Base-by-base conservation (phyloP, 148 eudicot genomes). In the Polygonum aviculare region DNA sequence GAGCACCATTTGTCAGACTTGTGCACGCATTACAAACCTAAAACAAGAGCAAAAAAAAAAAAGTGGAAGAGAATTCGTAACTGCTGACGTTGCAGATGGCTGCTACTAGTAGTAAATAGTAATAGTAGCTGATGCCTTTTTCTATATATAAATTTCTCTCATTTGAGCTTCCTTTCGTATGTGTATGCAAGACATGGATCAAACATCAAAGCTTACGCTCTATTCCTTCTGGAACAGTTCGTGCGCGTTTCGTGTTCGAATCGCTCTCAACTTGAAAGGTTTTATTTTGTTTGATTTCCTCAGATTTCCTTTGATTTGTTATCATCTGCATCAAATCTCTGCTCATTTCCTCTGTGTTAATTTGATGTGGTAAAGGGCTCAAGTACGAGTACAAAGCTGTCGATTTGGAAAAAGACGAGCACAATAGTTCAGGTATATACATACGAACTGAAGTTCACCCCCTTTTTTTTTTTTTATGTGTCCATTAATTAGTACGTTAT, bases 241-340 rank as follows among this genome's bases (percentile, higher is more conserved):
- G 7, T 94, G 96, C 77, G 77, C 97, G 71, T 78, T 77, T 74
- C 96, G 98, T 15, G 96, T 90, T 62, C 98, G 97, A 52, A 89
- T 92, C 54, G 98, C 94, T 77, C 96, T 95, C 79, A 85, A 83
- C 70, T 76, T 89, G 63, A 95, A 95, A 89, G 96, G 98, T 94
- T 22, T 33, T 2, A 31, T 4, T 48, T 48, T 5, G 3, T 38
- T 36, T 59, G 9, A 45, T 48, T 7, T 71, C 7, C 15, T 11
- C 52, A 5, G 77, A 1, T 75, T 62, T 26, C 6, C 26, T 76
- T 72, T 47, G 6, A 50, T 76, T 63, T 7, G 36, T 4, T 75
- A 54, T 7, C 48, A 41, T 3, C n/a, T 12, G 10, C 65, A 44
- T 63, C 39, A 2, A 31, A 16, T 7, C 26, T 75, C 62, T 26